These are phyloP conservation scores for Ramaria sp. DNA, from an alignment of 768 basidiomycete genomes.

Conservation along the genomic window DNA sequence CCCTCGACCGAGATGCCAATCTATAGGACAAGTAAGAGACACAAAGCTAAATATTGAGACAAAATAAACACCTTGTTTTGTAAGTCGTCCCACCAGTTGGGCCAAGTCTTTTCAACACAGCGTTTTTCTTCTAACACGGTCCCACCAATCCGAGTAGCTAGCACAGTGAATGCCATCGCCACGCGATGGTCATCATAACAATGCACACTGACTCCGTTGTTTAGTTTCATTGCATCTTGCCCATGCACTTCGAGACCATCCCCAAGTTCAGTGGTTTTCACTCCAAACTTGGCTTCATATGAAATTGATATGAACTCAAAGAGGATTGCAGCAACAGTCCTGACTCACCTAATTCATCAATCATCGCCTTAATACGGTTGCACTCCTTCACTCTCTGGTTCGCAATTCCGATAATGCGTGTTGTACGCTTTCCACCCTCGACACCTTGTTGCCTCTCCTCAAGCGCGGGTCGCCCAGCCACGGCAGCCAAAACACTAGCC, in stretches of 20 bases:
- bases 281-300: slow-evolving; percentile 78
- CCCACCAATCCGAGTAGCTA: slow-evolving; percentile 61
- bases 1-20: slow-evolving; percentile 86
- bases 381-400: slow-evolving; percentile 99
- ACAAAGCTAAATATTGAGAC: background rate
- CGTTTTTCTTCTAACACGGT: slow-evolving; percentile 90
- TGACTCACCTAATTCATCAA: slow-evolving; percentile 73
- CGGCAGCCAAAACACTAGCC: slow-evolving; percentile 84
- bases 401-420: slow-evolving; percentile 87
- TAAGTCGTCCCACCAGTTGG: slow-evolving; percentile 99
- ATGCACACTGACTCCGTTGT: slow-evolving; percentile 67
- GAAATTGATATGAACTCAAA: slow-evolving; percentile 14
- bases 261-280: slow-evolving; percentile 82
- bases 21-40: slow-evolving; percentile 26
- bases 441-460: slow-evolving; percentile 8
- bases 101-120: slow-evolving; percentile 99
- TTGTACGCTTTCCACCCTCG: slow-evolving; percentile 35
- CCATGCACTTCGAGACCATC: slow-evolving; percentile 91
- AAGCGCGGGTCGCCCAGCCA: slow-evolving; percentile 39
- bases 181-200: slow-evolving; percentile 99
- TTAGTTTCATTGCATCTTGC: slow-evolving; percentile 51
- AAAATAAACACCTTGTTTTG: slow-evolving; percentile 68
- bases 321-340: background rate
- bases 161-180: slow-evolving; percentile 94
- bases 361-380: slow-evolving; percentile 94